phyloP scores from a whole-genome alignment of 352 stramenopile species.

The Pythium vanterpoolii region DNA sequence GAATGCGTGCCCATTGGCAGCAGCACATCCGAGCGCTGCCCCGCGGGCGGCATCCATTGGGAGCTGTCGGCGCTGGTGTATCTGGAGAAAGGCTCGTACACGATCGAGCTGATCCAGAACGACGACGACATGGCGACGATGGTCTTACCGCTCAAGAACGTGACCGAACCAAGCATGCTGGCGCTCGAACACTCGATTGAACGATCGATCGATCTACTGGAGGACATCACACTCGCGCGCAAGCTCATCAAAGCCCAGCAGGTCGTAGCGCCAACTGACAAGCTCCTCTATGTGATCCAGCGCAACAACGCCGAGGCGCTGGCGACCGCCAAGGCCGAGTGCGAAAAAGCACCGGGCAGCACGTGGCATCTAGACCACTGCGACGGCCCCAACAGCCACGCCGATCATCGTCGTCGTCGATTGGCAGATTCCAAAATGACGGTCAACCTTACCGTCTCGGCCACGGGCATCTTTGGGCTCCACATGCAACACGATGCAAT shows the following conservation, averaged over 20 bases:
- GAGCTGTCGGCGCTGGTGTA: conserved; percentile 37
- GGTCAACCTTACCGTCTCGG: conserved; percentile 38
- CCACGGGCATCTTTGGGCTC: conserved; percentile 33
- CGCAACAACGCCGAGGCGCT: conserved; percentile 47
- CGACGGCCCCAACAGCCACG: conserved; percentile 32
- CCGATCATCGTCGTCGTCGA: conserved; percentile 17
- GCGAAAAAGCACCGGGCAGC: conserved; percentile 33
- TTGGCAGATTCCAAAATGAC: conserved; percentile 31
- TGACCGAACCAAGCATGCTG: conserved; percentile 13
- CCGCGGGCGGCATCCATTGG: conserved; percentile 36
- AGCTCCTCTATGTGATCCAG: conserved; percentile 42
- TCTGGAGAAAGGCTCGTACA: conserved; percentile 46
- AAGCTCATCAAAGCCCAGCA: conserved; percentile 40
- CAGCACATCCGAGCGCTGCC: conserved; percentile 23
- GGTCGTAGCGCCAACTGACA: conserved; percentile 36
- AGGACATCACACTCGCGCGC: conserved; percentile 38
- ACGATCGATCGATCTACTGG: conserved; percentile 23
- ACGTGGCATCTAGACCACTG: conserved; percentile 53
- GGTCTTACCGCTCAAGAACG: conserved; percentile 31
- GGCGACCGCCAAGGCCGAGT: conserved; percentile 29
- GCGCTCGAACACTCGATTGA: conserved; percentile 27
- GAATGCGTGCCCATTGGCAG: conserved; percentile 30
- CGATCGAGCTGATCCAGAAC: conserved; percentile 37
- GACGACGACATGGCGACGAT: conserved; percentile 45
- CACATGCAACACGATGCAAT: conserved; percentile 53